Percentiles rank a stretch among this genome's conserved stretches.
These are phyloP conservation scores for Apiosordaria backusii DNA, from an alignment of 495 filamentous ascomycete species.

Conservation along the genomic window DNA sequence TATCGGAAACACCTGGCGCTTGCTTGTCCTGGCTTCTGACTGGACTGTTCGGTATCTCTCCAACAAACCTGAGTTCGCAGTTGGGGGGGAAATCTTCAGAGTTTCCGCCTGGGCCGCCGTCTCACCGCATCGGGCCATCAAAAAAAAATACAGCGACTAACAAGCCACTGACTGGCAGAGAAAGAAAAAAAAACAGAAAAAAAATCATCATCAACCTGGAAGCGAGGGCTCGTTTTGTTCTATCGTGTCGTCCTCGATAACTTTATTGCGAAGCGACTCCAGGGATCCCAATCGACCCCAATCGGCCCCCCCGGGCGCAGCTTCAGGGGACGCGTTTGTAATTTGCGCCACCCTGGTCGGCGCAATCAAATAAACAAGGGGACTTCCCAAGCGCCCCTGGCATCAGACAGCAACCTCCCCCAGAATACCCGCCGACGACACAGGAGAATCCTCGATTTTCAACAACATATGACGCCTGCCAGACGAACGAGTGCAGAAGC, in stretches of 20 bases:
- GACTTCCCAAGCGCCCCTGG: slow-evolving; percentile 15
- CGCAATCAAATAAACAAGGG: slow-evolving; percentile 43
- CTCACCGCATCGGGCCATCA: not conserved
- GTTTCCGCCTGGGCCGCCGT: slow-evolving; percentile 1
- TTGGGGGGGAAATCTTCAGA: not conserved
- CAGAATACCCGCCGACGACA: slow-evolving; percentile 29
- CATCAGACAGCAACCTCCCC: slow-evolving; percentile 22
- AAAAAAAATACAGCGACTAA: not conserved
- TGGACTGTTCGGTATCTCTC: not conserved
- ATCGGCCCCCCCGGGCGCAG: not conserved
- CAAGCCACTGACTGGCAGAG: not conserved
- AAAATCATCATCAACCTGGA: not conserved
- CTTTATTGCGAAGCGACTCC: slow-evolving; percentile 15
- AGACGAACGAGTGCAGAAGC: slow-evolving; percentile 18
- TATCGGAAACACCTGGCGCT: not conserved
- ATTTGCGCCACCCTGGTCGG: slow-evolving; percentile 36
- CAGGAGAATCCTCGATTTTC: slow-evolving; percentile 23
- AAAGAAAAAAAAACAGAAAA: slow-evolving; percentile 1
- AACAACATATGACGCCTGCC: slow-evolving; percentile 29
- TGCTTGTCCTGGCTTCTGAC: not conserved
- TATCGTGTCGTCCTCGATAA: slow-evolving; percentile 4
- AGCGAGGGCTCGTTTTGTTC: not conserved
- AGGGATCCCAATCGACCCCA: slow-evolving; percentile 16
- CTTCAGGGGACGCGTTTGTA: slow-evolving; percentile 38
- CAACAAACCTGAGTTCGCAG: not conserved